Evolutionary conservation across 2,329 filamentous ascomycete species (phyloP), one percentile per base, ranked within the genome.

Genomic region (Ambrosiella beaveri): DNA sequence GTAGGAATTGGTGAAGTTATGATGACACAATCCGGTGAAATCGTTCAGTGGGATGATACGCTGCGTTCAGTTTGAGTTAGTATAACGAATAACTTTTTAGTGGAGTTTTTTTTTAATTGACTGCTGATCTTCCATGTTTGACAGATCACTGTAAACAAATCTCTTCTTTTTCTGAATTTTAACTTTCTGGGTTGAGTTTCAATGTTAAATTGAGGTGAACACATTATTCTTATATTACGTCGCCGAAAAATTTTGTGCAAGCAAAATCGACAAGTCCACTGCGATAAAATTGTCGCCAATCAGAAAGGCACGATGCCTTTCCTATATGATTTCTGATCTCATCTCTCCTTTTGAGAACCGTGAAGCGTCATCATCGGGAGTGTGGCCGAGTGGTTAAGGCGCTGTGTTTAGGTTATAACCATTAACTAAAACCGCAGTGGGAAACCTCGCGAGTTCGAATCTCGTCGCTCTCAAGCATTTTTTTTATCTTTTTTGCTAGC

Each of bases 321-420:
- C 8, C 38, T 17, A 52, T 19, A 44, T 49, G 54, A 17, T 8
- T 8, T 1, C 1, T 36, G 36, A 40, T 58, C 39, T 1, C 7
- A 15, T 41, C 7, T 7, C 2, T 11, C 2, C 4, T 7, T 9
- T 47, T 41, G 55, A 35, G 15, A 47, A 56, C 17, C 35, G 13
- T 37, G 7, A 58, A 45, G 36, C 38, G 40, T 37, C n/a, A 57
- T 36, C 39, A 44, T 50, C 44, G 71, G 68, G 66, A 70, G 68
- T 71, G 66, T 76, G 73, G 74, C 73, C 73, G 74, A 76, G 74
- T 75, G 74, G 74, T 75, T 75, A 76, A 75, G 74, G 74, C 74
- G 74, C 71, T 74, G 73, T 74, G 73, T 76, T 76, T 76, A 75
- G 74, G 74, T 66, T 63, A 57, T 54, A 61, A 58, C 61, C 62